Evolutionary conservation across 495 filamentous ascomycete genomes (phyloP), one percentile per base, ranked within the genome.

Genomic region (Neohortaea acidophila): DNA sequence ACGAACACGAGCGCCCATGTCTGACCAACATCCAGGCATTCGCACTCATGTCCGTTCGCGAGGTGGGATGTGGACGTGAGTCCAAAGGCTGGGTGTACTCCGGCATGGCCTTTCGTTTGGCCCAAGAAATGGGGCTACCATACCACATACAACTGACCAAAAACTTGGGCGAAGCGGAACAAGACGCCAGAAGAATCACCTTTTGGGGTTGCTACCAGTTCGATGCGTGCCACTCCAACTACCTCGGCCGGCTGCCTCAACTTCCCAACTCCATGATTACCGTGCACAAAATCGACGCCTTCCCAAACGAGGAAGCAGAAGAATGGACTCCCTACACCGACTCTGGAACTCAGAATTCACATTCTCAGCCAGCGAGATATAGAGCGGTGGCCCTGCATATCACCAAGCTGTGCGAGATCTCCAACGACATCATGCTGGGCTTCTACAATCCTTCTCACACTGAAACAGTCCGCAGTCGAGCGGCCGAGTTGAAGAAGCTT

Each of bases 181-280:
- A 84, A 26, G 89, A 97, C 62, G 85, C 83, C 7, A 67, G 89
- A 28, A 66, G 83, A 22, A 77, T 96, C 22, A 96, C 89, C 0
- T 94, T 94, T 49, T 97, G 89, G 89, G 89, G 89, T n/a, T 94
- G 85, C 54, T 96, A 89, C 59, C 62, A 94, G 18, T 92, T 97
- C 53, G 89, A 97, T 62, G 94, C 94, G 73, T 91, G 83, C 60
- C 96, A 91, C 91, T 93, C 84, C 19, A 96, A 94, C 58, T 97
- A 97, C 47, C 75, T 96, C 21, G 89, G 89, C 29, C 79, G 89
- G 25, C 68, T 94, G 45, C 89, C 89, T 10, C 91, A 96, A 52
- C 61, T 94, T 17, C 75, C 81, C 2, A 74, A 69, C 10, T 70
- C 72, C 20, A 82, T 77, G 21, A 74, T 84, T 36, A 91, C 75